Evolutionary conservation across 495 filamentous ascomycete genomes (phyloP), one percentile per base, ranked within the genome.

Genomic region (Annulohypoxylon nitens): DNA sequence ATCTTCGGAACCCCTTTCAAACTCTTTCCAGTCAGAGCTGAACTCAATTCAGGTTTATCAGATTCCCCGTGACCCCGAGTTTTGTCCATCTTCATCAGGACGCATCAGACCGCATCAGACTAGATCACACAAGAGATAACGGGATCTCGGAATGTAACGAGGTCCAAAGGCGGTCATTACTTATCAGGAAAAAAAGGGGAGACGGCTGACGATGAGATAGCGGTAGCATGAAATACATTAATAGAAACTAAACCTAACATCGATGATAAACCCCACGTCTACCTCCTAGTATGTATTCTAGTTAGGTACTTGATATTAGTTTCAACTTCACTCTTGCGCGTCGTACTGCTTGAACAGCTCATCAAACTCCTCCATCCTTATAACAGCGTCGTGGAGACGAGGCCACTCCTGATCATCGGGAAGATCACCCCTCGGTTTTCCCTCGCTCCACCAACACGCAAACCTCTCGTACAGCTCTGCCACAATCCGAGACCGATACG

Each of bases 401-500:
- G 75, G 73, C 73, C 73, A 73, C 11, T 73, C 70, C 60, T 75
- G 64, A 18, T 73, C 79, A 1, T 76, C 75, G 10, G 65, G 36
- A 3, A 72, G 43, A 23, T 61, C 66, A 0, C 59, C 71, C 4
- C 45, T 59, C 14, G 69, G 43, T 20, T 36, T 64, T 2, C 62
- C 73, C 2, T 25, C 60, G 57, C 69, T 61, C 70, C 69, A 70
- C 75, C 75, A 77, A 43, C 43, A 37, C 59, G 83, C 83, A 66
- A 84, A 85, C 2, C 70, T 81, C 74, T 88, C 86, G 67, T 89
- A 89, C 14, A 89, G 43, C 12, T 80, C 71, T 0, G 75, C 87
- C 34, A 88, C 79, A 73, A 83, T 82, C 61, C 83, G 77, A 4
- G 81, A 81, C 4, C 73, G 67, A 3, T 73, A 12, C 2, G 81